A percentile compares a stretch with the other conserved stretches of the same genome.
Evolutionary conservation across 352 stramenopile genomes (phyloP).

Genomic region (Blastocystis sp.): DNA sequence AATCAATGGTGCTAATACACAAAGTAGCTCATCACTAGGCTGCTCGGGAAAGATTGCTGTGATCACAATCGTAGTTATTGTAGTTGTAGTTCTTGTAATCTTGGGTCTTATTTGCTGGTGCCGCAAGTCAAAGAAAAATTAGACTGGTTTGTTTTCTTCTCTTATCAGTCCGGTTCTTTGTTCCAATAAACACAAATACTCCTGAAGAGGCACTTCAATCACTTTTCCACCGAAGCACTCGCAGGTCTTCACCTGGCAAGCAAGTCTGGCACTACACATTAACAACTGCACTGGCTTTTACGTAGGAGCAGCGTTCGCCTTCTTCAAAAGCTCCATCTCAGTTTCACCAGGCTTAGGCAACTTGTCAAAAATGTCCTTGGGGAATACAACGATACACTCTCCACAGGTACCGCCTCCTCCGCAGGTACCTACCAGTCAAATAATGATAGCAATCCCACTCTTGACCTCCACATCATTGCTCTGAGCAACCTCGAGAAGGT

Average conservation of each 20-base stretch:
- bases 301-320: constrained; percentile 12
- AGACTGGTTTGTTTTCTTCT: background rate
- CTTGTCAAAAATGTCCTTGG: constrained; percentile 57
- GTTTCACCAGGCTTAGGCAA: constrained; percentile 51
- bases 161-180: background rate
- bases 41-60: background rate
- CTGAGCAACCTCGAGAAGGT: constrained; percentile 38
- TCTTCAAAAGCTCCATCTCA: constrained; percentile 41
- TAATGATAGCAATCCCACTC: background rate
- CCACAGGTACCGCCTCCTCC: constrained; percentile 33
- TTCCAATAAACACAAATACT: constrained; percentile 17
- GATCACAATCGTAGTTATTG: background rate
- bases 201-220: constrained; percentile 37
- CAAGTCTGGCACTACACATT: constrained; percentile 21
- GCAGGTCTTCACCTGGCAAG: constrained; percentile 43
- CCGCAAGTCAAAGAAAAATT: background rate
- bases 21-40: background rate
- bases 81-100: background rate
- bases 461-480: constrained; percentile 61
- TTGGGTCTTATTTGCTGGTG: background rate
- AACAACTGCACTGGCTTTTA: background rate
- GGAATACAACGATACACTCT: constrained; percentile 48
- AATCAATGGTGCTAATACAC: background rate
- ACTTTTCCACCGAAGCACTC: constrained; percentile 12
- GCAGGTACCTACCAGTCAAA: constrained; percentile 11